Conservation (phyloP, 2,329 filamentous ascomycete species). For the Orbilia quercus region DNA sequence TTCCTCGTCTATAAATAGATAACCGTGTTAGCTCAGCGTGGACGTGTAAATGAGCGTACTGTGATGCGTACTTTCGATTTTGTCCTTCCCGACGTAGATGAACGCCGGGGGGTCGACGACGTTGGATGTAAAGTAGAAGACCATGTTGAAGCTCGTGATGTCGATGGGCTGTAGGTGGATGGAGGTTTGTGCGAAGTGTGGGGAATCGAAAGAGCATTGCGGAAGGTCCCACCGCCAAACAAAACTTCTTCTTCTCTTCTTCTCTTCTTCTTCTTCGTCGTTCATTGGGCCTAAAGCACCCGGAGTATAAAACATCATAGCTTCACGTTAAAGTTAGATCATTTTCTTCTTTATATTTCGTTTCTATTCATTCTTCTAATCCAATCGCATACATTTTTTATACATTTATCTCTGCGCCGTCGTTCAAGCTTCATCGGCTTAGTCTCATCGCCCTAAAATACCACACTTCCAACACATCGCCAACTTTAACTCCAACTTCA, state of each 20-base stretch:
- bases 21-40: not conserved
- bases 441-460: constrained; percentile 12
- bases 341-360: not conserved
- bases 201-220: constrained; percentile 4
- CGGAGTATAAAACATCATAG: too few species aligned
- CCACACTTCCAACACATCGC: constrained; percentile 41
- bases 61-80: constrained; percentile 86
- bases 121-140: constrained; percentile 94
- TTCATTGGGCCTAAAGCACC: not conserved
- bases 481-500: too few species aligned
- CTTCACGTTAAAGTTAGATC: too few species aligned
- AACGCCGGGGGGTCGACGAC: constrained; percentile 83
- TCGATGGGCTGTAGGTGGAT: not conserved
- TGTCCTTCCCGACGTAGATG: constrained; percentile 98
- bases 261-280: not conserved
- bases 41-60: too few species aligned
- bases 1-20: constrained; percentile 81
- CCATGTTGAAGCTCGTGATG: constrained; percentile 70
- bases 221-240: not conserved
- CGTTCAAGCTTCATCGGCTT: not conserved
- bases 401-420: not conserved
- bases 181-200: not conserved
- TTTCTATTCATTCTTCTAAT: not conserved
- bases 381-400: not conserved
- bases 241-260: not conserved